Evolutionary conservation across 805 yeast species (phyloP), one percentile per base, ranked within the genome.

Genomic region (Candida namnaoensis): DNA sequence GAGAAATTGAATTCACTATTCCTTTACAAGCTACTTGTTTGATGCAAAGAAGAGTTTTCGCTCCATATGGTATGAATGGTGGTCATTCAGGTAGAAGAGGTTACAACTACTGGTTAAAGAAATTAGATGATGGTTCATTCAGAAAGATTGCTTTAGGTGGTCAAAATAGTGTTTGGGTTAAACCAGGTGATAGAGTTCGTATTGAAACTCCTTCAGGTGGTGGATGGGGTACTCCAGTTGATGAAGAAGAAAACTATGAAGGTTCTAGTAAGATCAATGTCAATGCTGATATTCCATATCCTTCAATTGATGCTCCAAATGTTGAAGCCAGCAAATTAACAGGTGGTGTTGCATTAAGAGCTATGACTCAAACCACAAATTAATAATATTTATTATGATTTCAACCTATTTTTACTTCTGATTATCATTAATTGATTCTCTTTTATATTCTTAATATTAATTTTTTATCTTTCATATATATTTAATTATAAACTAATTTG

Each of bases 1-100:
- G 77, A 52, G 72, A 65, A 25, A 61, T 69, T 34, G 68, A 69
- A 48, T 69, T 69, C 51, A 53, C 48, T 12, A 36, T 49, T 13
- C 54, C 53, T 7, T 47, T 56, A 9, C 66, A 67, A 44, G 69
- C 65, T 25, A 66, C 69, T 7, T 63, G 66, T 47, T 60, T 59
- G 34, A 65, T 71, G 61, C 72, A 72, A 47, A 57, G 78, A 51
- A 58, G 79, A 51, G 58, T 71, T 1, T 52, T 65, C 38, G 62
- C 74, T 9, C 78, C 78, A 5, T 71, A 64, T 50, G 78, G 78
- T 11, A 59, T 71, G 35, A 47, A 61, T 36, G 78, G 78, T 1
- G 79, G 78, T 24, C 60, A 48, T 11, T 63, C 61, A 39, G 78
- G 77, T 5, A 50, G 54, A 10, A 56, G 72, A 39, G 79, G 79